Base-by-base conservation (phyloP, 768 basidiomycete genomes). In the Leccinum barrowsii region DNA sequence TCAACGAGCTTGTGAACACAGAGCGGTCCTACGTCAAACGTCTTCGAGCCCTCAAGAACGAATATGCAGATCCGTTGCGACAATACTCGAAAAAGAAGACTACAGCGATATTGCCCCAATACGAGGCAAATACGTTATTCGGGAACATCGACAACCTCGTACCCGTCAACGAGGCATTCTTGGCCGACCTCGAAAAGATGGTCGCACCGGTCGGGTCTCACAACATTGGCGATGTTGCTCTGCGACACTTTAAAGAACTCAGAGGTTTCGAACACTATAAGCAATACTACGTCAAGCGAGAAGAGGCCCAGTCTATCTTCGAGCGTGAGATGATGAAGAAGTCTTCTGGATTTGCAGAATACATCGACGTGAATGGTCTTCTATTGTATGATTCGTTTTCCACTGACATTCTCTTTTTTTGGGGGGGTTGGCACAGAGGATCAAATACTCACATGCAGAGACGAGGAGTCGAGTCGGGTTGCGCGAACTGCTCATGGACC, bases 401-500 rank as follows among this genome's bases (percentile, higher is more conserved):
- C 34, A 47, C 60, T 67, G 15, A 67, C n/a, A 19, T 42, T 21
- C 7, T 24, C 2, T 21, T 21, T 21, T 21, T 21, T 21, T 21
- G n/a, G n/a, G n/a, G n/a, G 21, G 21, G 21, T 21, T 21, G 21
- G 21, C n/a, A 17, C 64, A 94, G 91, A 86, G 86, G 57, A 86
- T 92, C 72, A 94, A 96, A 78, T 96, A 95, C 69, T 85, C 87
- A 61, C 83, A 83, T 13, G 77, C 84, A 21, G 91, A 91, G 63
- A 72, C 80, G 30, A 81, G 21, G 21, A 21, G 91, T 69, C 90
- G 93, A 42, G 83, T 96, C 56, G 94, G 92, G 47, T 77, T 98
- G 55, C 83, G 94, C 26, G 94, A 96, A 70, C 82, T 97, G 51
- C 80, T 98, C 21, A 96, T 96, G 87, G 95, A 98, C 64, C 95